Base-by-base conservation (phyloP, 441 rosid genomes). In the Mallotus repandus region DNA sequence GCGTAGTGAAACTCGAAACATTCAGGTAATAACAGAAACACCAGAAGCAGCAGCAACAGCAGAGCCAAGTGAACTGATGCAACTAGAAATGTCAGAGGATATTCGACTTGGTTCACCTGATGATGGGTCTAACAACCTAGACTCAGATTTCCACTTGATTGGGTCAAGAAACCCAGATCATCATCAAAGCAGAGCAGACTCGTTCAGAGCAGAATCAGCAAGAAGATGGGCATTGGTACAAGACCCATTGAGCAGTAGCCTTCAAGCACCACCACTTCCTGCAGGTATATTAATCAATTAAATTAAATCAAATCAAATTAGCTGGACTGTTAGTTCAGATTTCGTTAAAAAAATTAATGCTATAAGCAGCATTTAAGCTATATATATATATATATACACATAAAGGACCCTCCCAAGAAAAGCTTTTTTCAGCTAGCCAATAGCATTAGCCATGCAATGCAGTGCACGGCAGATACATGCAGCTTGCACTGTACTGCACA, bases 51-150 rank as follows among this genome's bases (percentile, higher is more conserved):
- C 57, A 4, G 66, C 9, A 32, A 73, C 74, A 11, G 84, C 84
- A 1, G 89, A 87, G 78, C 88, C 85, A 46, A 86, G 86, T 65
- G 91, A 87, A 82, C 84, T 88, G 13, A 88, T 86, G 87, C 91
- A 86, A 73, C 74, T 90, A 62, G 96, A 89, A 53, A 90, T 89
- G 96, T 90, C 93, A 0, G 96, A 87, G 81, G 90, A 86, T 59
- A 88, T 88, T 64, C 80, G 89, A 73, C 73, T 88, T 9, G 93
- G 96, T 12, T 90, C 91, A 3, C 96, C 96, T 0, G 91, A 90
- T 21, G 93, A 90, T 9, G 88, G 82, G 55, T 89, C 93, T 0
- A 88, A 81, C 64, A 82, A 87, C 53, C 66, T 89, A 60, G 90
- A 85, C 56, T 79, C 91, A 4, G 87, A 84, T 50, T 79, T 87